Percentiles rank a stretch among this genome's conserved stretches.
Conservation (phyloP, 192 early-diverging fungal genomes). For the Entomortierella lignicola region DNA sequence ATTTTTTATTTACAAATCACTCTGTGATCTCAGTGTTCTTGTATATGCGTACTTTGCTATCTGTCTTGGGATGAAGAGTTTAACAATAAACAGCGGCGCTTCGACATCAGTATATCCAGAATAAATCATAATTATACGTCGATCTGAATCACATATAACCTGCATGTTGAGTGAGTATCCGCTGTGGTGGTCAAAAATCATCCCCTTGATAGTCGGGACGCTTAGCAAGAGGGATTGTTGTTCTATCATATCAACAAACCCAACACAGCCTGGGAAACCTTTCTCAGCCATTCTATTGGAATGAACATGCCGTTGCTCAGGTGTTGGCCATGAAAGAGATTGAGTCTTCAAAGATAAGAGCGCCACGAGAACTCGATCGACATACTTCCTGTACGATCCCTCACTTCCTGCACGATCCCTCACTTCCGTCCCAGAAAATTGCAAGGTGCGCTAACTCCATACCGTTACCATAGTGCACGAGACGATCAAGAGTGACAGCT, state of each 20-base stretch:
- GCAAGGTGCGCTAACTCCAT: not conserved
- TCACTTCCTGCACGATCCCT: not conserved
- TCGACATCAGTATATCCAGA: no score
- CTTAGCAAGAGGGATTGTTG: not conserved
- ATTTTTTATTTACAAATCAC: no score
- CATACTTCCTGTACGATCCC: not conserved
- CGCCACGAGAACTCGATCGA: not conserved
- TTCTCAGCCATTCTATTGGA: not conserved
- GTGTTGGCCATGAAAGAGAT: constrained; percentile 5
- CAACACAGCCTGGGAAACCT: constrained; percentile 4
- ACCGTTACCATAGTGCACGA: constrained; percentile 6
- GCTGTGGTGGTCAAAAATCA: no score
- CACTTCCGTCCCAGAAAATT: not conserved
- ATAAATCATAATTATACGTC: no score
- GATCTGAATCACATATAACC: no score
- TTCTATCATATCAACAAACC: constrained; percentile 7
- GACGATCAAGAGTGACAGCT: constrained; percentile 17
- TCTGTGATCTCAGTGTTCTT: no score
- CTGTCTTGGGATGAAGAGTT: no score
- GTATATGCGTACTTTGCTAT: no score
- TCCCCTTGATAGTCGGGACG: not conserved
- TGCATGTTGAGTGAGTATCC: no score
- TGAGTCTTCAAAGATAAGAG: not conserved
- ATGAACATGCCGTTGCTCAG: not conserved
- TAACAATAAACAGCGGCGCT: no score